phyloP scores from a whole-genome alignment of 2,329 filamentous ascomycete species.

The Pseudogymnoascus sp. region DNA sequence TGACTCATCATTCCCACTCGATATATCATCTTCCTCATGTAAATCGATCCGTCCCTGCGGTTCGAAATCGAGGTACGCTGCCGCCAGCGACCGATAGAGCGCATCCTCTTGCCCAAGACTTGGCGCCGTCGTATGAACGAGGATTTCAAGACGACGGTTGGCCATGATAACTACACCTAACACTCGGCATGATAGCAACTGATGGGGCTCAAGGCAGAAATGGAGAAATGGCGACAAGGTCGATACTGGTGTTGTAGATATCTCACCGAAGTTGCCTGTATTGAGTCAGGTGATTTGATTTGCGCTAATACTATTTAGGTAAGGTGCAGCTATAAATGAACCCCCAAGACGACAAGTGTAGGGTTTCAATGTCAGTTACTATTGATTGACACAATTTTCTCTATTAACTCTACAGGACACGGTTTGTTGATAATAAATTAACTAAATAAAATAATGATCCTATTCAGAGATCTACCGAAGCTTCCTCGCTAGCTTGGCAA shows the following conservation, averaged over 20 bases:
- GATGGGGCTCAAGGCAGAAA: not conserved
- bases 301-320: not conserved
- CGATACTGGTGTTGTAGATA: not conserved
- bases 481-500: not conserved
- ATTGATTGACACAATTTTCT: not conserved
- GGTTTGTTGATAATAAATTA: not conserved
- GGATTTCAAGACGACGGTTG: constrained; percentile 23
- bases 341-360: not conserved
- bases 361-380: not conserved
- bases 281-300: not conserved
- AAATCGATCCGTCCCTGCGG: constrained; percentile 17
- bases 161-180: not conserved
- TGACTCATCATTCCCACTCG: constrained; percentile 32
- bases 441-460: not conserved
- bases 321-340: not conserved
- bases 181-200: not conserved
- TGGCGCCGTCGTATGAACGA: constrained; percentile 28
- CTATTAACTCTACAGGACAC: not conserved
- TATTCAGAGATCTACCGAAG: not conserved
- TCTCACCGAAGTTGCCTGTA: not conserved
- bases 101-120: constrained; percentile 28
- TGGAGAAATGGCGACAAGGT: not conserved
- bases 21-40: not conserved
- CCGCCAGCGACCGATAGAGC: constrained; percentile 26
- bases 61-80: constrained; percentile 27